These are phyloP conservation scores for Corymbia citriodora DNA, from an alignment of 441 rosid species.

Conservation along the genomic window DNA sequence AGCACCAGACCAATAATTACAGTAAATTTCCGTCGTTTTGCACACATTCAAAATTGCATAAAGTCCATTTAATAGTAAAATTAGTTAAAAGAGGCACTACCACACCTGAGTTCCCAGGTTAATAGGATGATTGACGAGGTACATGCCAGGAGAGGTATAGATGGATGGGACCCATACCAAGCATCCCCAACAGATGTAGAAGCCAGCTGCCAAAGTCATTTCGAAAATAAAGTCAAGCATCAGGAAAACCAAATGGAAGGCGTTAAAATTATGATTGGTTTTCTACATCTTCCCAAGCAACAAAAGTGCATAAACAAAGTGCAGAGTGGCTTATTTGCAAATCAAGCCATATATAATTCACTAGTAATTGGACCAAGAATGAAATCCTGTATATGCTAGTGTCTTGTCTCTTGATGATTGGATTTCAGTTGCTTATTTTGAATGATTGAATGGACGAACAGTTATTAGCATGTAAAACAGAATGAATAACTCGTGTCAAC, in stretches of 20 bases:
- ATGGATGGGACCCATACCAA: slow-evolving; percentile 98
- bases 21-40: not conserved
- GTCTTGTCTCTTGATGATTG: not conserved
- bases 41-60: not conserved
- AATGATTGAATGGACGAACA: not conserved
- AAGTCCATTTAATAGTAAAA: not conserved
- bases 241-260: not conserved
- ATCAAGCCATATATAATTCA: not conserved
- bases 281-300: not conserved
- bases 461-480: not conserved
- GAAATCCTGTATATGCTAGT: not conserved
- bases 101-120: slow-evolving; percentile 90
- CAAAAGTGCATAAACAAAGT: not conserved
- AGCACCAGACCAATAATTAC: not conserved
- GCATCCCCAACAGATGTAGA: slow-evolving; percentile 99
- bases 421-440: not conserved
- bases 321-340: not conserved
- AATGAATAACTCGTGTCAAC: slow-evolving; percentile 26
- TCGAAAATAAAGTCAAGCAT: slow-evolving; percentile 1
- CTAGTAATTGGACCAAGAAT: not conserved
- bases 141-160: slow-evolving; percentile 97
- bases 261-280: not conserved
- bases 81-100: not conserved
- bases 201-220: slow-evolving; percentile 67
- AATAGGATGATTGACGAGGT: slow-evolving; percentile 95